Percentiles rank a stretch among this genome's conserved stretches.
These are phyloP conservation scores for Globisporangium canariense DNA, from an alignment of 352 stramenopile genomes.

Conservation along the genomic window DNA sequence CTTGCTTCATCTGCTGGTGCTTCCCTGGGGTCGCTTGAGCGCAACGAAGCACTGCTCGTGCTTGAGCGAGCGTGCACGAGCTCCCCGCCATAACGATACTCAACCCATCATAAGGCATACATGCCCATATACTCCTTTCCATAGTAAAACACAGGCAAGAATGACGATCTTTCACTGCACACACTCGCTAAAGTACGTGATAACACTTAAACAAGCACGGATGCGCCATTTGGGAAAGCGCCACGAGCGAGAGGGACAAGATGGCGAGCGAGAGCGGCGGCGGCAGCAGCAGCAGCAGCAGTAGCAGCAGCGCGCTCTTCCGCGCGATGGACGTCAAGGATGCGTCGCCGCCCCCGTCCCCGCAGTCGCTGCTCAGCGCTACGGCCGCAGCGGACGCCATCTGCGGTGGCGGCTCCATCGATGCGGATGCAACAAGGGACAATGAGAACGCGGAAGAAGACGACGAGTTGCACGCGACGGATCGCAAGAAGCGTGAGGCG, in stretches of 20 bases:
- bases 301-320: constrained; percentile 9
- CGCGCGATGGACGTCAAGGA: constrained; percentile 10
- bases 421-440: neutral
- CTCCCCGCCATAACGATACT: too few species aligned
- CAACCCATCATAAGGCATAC: neutral
- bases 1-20: neutral
- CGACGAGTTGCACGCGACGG: constrained; percentile 2
- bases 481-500: constrained; percentile 26
- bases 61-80: neutral
- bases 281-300: too few species aligned
- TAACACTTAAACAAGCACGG: neutral
- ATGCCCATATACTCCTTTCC: neutral
- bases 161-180: neutral
- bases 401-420: neutral
- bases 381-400: neutral
- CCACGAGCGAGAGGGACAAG: neutral
- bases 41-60: too few species aligned
- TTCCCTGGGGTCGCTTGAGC: too few species aligned
- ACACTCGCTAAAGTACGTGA: neutral
- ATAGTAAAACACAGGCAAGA: too few species aligned
- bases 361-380: neutral
- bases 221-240: constrained; percentile 8
- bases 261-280: constrained; percentile 1
- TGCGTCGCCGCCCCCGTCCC: neutral
- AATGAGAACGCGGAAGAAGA: neutral